Base-by-base conservation (phyloP, 1,139 yeast genomes). In the Diutina mesorugosa region DNA sequence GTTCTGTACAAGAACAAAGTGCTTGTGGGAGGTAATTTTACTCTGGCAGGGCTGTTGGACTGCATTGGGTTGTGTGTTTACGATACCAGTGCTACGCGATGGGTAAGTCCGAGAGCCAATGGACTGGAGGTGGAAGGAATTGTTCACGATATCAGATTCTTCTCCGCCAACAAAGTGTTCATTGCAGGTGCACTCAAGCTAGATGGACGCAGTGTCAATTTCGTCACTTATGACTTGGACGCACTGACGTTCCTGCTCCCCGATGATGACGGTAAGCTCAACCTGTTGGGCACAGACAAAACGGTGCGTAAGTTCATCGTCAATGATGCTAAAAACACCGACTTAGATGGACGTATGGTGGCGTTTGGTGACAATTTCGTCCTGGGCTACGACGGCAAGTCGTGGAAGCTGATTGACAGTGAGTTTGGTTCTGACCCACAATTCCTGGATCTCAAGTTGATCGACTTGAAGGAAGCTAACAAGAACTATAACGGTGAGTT, bases 11-110 rank as follows among this genome's bases (percentile, higher is more conserved):
- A 82, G 8, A 67, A 76, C 29, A 74, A 78, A 29, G 67, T 90
- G 21, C 73, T 90, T 47, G 87, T 89, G 10, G 96, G 89, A 55
- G 99, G 99, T 26, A 74, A 81, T 54, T 89, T 89, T 64, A 77
- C 76, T 38, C 68, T 73, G 46, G 85, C 87, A 3, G 85, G 87
- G 0, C 73, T 83, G 8, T 70, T 80, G 59, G 71, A 73, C 53
- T 90, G 97, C 69, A 69, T 73, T 2, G 79, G 83, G 1, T 69
- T 90, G 55, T 89, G 96, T 66, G 71, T 87, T 51, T 90, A 83
- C 66, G 87, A 86, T 62, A 68, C 85, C 58, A 67, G 70, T 3
- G 72, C 73, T 51, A 77, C 78, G 4, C 73, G 80, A 54, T 85
- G 89, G 93, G 72, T 70, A 51, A 71, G 64, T 56, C 81, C 81